A percentile compares a stretch with the other conserved stretches of the same genome.
Conservation (phyloP, 352 stramenopile species). For the Pythium aphanidermatum region DNA sequence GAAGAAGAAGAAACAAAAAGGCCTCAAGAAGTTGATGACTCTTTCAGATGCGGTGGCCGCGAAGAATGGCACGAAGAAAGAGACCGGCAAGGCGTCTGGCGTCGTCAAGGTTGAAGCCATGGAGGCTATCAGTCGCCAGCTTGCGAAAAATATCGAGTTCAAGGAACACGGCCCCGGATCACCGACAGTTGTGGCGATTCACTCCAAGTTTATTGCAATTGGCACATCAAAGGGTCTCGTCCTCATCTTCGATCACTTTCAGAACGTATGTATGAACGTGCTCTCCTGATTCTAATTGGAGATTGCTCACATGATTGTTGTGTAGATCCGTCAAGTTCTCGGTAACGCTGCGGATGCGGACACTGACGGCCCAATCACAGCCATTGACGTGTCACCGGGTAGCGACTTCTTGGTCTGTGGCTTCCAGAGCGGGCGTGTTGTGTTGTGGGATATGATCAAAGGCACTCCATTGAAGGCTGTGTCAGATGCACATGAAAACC, state of each 20-base stretch:
- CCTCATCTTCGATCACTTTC: slow-evolving; percentile 96
- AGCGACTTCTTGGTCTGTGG: slow-evolving; percentile 91
- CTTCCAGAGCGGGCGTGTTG: slow-evolving; percentile 90
- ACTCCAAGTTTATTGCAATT: slow-evolving; percentile 96
- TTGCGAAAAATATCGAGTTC: slow-evolving; percentile 90
- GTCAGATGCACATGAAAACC: slow-evolving; percentile 86
- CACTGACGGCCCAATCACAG: slow-evolving; percentile 74
- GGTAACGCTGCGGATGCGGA: slow-evolving; percentile 76
- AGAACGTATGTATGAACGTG: slow-evolving; percentile 81
- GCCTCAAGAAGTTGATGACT: too few relatives aligned
- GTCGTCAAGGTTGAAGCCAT: slow-evolving; percentile 89
- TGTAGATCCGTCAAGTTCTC: slow-evolving; percentile 81
- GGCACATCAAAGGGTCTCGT: slow-evolving; percentile 93
- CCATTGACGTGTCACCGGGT: slow-evolving; percentile 83
- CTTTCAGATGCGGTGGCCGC: slow-evolving; percentile 17
- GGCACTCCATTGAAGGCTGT: slow-evolving; percentile 88
- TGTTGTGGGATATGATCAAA: slow-evolving; percentile 97
- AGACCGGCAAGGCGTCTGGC: slow-evolving; percentile 57
- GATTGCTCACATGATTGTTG: not conserved
- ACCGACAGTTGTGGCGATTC: slow-evolving; percentile 91
- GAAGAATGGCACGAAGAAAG: slow-evolving; percentile 23
- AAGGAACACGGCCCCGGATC: slow-evolving; percentile 87
- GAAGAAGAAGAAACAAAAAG: slow-evolving; percentile 43
- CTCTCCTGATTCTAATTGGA: not conserved
- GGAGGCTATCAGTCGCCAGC: slow-evolving; percentile 84